phyloP scores from a whole-genome alignment of 2,329 filamentous ascomycete genomes.

The Alternaria incomplexa region DNA sequence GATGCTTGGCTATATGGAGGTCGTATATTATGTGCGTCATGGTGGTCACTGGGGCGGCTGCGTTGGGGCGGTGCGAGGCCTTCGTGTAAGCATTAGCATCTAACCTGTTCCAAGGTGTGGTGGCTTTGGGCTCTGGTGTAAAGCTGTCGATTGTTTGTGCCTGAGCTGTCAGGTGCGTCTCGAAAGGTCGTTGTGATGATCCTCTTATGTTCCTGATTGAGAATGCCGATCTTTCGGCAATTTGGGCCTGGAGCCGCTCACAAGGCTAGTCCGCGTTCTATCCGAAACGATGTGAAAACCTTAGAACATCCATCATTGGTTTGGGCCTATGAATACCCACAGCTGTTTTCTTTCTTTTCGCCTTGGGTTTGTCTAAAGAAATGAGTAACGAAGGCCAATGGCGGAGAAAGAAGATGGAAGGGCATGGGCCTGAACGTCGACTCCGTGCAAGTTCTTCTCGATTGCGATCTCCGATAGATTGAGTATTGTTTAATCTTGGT shows the following conservation, averaged over 20 bases:
- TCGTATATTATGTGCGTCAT: background rate
- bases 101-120: background rate
- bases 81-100: background rate
- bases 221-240: conserved; percentile 8
- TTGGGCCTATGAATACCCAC: background rate
- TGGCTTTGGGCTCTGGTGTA: background rate
- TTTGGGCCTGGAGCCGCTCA: background rate
- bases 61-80: background rate
- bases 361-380: background rate
- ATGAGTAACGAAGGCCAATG: background rate
- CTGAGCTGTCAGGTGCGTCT: background rate
- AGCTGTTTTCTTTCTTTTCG: background rate
- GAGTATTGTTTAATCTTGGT: background rate
- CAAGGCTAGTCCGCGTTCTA: background rate
- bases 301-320: background rate
- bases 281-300: conserved; percentile 15
- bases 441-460: background rate
- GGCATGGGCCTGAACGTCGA: conserved; percentile 8
- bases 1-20: conserved; percentile 15
- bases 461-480: conserved; percentile 14
- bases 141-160: fast-evolving
- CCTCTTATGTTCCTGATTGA: background rate
- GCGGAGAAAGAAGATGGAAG: no score
- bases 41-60: background rate
- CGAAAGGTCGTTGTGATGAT: background rate